Percentiles rank a stretch among this genome's conserved stretches.
Conservation (phyloP, 1,139 yeast genomes). For the Diutina catenulata region DNA sequence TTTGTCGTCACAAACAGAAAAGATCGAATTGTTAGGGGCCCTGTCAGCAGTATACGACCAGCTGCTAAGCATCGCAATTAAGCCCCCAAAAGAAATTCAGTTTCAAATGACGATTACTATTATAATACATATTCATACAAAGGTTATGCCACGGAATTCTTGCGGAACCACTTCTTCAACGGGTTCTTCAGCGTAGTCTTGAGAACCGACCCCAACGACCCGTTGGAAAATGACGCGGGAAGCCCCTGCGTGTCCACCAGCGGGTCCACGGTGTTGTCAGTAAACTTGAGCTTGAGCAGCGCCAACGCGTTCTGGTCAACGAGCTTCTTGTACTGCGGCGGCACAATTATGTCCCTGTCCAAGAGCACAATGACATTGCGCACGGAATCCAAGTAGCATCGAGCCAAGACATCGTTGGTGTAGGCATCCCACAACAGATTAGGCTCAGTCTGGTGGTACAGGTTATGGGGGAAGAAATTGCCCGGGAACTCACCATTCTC, state of each 20-base stretch:
- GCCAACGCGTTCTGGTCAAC: background rate
- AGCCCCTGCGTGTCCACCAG: background rate
- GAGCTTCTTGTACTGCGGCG: background rate
- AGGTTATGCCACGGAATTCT: background rate
- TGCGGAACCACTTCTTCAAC: conserved; percentile 5
- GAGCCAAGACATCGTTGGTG: conserved; percentile 19
- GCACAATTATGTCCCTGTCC: conserved; percentile 10
- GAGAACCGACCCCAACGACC: background rate
- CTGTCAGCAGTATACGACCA: too few species aligned
- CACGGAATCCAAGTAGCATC: conserved; percentile 21
- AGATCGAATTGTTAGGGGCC: too few species aligned
- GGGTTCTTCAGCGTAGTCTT: conserved; percentile 1
- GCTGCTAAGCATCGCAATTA: too few species aligned
- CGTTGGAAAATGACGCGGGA: background rate
- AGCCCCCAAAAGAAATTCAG: too few species aligned
- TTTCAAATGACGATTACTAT: too few species aligned
- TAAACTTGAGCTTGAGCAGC: conserved; percentile 3
- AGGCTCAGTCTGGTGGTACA: background rate
- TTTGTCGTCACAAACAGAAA: too few species aligned
- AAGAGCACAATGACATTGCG: conserved; percentile 22
- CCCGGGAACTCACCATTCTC: conserved; percentile 30
- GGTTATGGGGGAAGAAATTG: conserved; percentile 17
- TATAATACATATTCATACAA: too few species aligned
- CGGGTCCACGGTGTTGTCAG: background rate
- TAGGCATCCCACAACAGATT: conserved; percentile 25